Evolutionary conservation across 2,329 filamentous ascomycete species (phyloP), one percentile per base, ranked within the genome.

Genomic region (Trichoderma afroharzianum): DNA sequence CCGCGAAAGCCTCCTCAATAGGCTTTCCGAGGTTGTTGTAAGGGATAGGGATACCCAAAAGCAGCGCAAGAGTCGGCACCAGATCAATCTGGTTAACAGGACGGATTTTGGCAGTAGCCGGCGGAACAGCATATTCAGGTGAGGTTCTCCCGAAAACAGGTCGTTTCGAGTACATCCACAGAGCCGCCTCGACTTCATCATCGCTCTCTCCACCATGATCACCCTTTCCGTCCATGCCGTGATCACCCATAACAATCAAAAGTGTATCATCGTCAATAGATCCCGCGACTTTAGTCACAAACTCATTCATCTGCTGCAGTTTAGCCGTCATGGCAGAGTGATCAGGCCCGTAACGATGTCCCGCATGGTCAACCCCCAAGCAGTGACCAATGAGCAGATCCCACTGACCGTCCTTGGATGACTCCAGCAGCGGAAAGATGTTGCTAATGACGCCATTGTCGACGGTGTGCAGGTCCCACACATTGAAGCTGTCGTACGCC

Each of bases 121-220:
- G 90, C 21, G 90, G 91, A 24, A 85, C 83, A 15, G 82, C 79
- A 74, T 86, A 87, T 6, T 89, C 87, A 3, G 88, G 83, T 63
- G 88, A 85, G 2, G 89, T 92, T 50, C 94, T 90, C 18, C 96
- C 96, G 80, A 99, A 99, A 11, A 93, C 81, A 0, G 90, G 90
- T 76, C 89, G 91, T 81, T 95, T 97, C 1, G 96, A 97, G 80
- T 98, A 99, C 94, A 99, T 97, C 95, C 96, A 99, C 61, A 99
- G 82, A 2, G 96, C 94, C 70, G 96, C 94, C 81, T 99, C 91
- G 7, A 99, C 89, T 80, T 99, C 96, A 74, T 98, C 94, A 76
- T 98, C 93, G 36, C 95, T 98, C 83, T 99, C 96, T 69, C 96
- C 96, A n/a, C 96, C 96, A 78, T 99, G 96, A 75, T 99, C 96